These are phyloP conservation scores for Aspergillus melleus DNA, from an alignment of 2,329 filamentous ascomycete species.

Conservation along the genomic window DNA sequence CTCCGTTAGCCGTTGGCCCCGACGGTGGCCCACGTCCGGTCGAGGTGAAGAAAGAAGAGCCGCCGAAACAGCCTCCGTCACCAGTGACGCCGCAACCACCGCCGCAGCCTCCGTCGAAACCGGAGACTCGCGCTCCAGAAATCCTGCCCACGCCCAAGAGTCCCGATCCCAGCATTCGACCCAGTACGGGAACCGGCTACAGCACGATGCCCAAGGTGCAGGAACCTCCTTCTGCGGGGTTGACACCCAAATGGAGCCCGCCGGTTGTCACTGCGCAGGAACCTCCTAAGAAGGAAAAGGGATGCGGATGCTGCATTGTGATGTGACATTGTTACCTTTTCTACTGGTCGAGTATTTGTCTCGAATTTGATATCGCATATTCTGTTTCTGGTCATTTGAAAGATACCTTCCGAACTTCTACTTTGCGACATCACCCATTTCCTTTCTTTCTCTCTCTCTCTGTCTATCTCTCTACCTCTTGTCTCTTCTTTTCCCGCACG, in stretches of 20 bases:
- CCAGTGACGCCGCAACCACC: slow-evolving; percentile 13
- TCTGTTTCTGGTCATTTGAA: not conserved
- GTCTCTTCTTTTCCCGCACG: not conserved
- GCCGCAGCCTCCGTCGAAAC: not conserved
- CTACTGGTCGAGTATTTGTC: no score
- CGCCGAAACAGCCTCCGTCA: slow-evolving; percentile 4
- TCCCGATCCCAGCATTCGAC: slow-evolving; percentile 29
- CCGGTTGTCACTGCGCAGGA: slow-evolving; percentile 56
- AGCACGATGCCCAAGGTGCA: slow-evolving; percentile 51
- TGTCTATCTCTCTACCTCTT: not conserved
- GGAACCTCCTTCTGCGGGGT: slow-evolving; percentile 35
- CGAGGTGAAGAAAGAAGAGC: slow-evolving; percentile 15
- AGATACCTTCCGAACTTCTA: slow-evolving; percentile 6
- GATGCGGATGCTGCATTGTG: slow-evolving; percentile 71
- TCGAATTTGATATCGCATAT: not conserved
- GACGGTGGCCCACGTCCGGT: slow-evolving; percentile 30
- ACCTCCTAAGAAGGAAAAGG: slow-evolving; percentile 49
- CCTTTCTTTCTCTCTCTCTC: not conserved
- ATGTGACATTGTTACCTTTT: slow-evolving; percentile 58
- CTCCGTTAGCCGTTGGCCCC: slow-evolving; percentile 63
- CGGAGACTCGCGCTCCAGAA: slow-evolving; percentile 5
- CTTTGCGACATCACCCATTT: not conserved
- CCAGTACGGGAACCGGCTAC: slow-evolving; percentile 50
- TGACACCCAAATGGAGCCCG: slow-evolving; percentile 42
- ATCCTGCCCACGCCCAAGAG: slow-evolving; percentile 31